phyloP scores from a whole-genome alignment of 225 moss, liverwort and hornwort species.

The Physcomitrium patens region DNA sequence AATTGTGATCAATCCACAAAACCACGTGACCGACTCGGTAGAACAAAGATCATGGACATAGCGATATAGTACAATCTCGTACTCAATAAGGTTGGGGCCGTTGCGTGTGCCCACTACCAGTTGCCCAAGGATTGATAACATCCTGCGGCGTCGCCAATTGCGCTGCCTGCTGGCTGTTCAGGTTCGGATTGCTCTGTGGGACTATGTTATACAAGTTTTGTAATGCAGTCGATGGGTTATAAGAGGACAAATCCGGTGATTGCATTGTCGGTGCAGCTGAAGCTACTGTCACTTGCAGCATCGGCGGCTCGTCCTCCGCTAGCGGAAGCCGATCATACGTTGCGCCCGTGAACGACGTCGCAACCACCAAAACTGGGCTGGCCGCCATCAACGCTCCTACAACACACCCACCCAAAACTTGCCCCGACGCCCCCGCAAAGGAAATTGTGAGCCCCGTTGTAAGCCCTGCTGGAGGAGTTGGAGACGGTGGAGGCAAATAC shows the following conservation, averaged over 20 bases:
- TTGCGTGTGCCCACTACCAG: slow-evolving; percentile 49
- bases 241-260: slow-evolving; percentile 41
- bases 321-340: slow-evolving; percentile 87
- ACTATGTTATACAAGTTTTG: slow-evolving; percentile 61
- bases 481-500: slow-evolving; percentile 76
- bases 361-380: slow-evolving; percentile 85
- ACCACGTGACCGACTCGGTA: not conserved
- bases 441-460: slow-evolving; percentile 92
- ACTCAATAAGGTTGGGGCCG: slow-evolving; percentile 47
- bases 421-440: slow-evolving; percentile 81
- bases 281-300: slow-evolving; percentile 40
- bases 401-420: slow-evolving; percentile 89
- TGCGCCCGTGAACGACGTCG: slow-evolving; percentile 83
- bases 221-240: slow-evolving; percentile 43
- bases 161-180: slow-evolving; percentile 45
- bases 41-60: slow-evolving; percentile 33
- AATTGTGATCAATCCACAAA: slow-evolving; percentile 4
- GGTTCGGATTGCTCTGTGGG: slow-evolving; percentile 52
- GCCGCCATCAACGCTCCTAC: slow-evolving; percentile 87
- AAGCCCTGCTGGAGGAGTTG: slow-evolving; percentile 64
- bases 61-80: slow-evolving; percentile 17
- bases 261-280: slow-evolving; percentile 46
- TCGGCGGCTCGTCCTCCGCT: slow-evolving; percentile 66
- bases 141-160: slow-evolving; percentile 57
- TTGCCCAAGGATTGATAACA: slow-evolving; percentile 54